Base-by-base conservation (phyloP, 176 grass and related monocot genomes). In the Puya raimondii region DNA sequence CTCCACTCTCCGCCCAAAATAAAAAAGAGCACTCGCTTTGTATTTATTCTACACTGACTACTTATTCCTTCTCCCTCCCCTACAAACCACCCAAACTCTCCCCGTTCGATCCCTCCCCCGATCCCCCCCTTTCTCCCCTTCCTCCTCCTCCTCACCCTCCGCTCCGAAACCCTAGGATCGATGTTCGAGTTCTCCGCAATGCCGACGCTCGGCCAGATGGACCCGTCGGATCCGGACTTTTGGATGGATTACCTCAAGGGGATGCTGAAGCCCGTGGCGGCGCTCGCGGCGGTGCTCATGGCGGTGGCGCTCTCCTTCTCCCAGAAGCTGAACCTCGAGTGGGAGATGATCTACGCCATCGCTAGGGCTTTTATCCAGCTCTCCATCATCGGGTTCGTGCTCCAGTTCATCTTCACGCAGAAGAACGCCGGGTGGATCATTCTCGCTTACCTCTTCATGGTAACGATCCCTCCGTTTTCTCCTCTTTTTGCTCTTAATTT, bases 371-470 rank as follows among this genome's bases (percentile, higher is more conserved):
- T 96, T 80, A 68, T 92, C 53, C 93, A 96, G 88, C 93, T 96
- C 81, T 96, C 88, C 17, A 47, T 92, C 66, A 96, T 96, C 68
- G 88, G 93, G 2, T 96, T 96, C 83, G 93, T 96, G 26, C 88
- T 96, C 72, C 84, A 96, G 76, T 92, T 96, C 84, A 90, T 96
- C 81, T 96, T 96, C 74, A 72, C 86, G 8, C 92, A 92, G 81
- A 81, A 83, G 63, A 96, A 76, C 70, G 20, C 53, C 49, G 64
- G 70, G 17, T 96, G 92, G 88, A 96, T 87, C 92, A 76, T 96
- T 71, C 81, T 96, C 58, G 88, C 88, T 10, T 96, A 89, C 85
- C 77, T 96, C 76, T 96, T 96, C 88, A 96, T 96, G 92, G 92
- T 91, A 82, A 42, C 33, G 33, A 42, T 57, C 17, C 2, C 10